Percentiles rank a stretch among this genome's conserved stretches.
Evolutionary conservation across 768 basidiomycete genomes (phyloP).

Genomic region (Hericium erinaceus): DNA sequence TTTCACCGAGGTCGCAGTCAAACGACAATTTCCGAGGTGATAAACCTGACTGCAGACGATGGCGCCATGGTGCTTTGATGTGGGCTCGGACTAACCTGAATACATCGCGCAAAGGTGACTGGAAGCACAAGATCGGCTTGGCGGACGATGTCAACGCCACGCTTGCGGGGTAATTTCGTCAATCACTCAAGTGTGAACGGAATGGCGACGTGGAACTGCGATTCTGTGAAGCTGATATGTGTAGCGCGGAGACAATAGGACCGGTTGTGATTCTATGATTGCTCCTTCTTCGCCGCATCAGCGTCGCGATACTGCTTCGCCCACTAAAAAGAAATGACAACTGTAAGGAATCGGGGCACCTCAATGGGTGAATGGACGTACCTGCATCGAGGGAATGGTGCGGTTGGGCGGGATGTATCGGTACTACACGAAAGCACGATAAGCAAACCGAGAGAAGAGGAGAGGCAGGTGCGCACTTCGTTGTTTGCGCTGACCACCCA

Average conservation of each 20-base stretch:
- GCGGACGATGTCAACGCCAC: not conserved
- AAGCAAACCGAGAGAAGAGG: not conserved
- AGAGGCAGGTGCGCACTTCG: slow-evolving; percentile 49
- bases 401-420: slow-evolving; percentile 12
- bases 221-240: not conserved
- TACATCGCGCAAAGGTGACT: not conserved
- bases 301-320: slow-evolving; percentile 10
- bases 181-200: not conserved
- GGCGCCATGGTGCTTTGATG: not conserved
- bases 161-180: not conserved
- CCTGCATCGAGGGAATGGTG: slow-evolving; percentile 14
- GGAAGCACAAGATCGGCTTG: not conserved
- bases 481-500: slow-evolving; percentile 70
- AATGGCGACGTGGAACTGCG: not conserved
- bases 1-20: too few species aligned
- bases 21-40: too few species aligned
- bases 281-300: slow-evolving; percentile 5
- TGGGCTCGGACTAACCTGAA: not conserved
- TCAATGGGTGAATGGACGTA: not conserved
- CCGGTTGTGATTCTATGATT: slow-evolving; percentile 4
- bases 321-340: slow-evolving; percentile 6
- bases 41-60: too few species aligned
- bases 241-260: not conserved
- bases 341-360: not conserved
- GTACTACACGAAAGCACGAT: not conserved